A percentile compares a stretch with the other conserved stretches of the same genome.
phyloP scores from a whole-genome alignment of 2,329 filamentous ascomycete genomes.

The Myriangium duriaei region DNA sequence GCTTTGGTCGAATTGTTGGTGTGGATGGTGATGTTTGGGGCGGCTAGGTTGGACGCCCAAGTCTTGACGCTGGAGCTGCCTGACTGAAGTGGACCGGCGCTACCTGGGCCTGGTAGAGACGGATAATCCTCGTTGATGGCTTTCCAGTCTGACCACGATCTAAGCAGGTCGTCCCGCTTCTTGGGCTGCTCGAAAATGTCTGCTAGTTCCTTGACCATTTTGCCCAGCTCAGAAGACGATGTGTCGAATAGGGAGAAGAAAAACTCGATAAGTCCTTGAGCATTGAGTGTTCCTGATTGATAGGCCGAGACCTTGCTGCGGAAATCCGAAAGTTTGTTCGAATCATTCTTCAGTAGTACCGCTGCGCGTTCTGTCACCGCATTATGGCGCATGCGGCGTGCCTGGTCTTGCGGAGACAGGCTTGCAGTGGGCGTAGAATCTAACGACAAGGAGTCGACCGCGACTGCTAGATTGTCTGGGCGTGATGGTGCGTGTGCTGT shows the following conservation, averaged over 20 bases:
- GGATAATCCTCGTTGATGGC: constrained; percentile 95
- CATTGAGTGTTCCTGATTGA: constrained; percentile 54
- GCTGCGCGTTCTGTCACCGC: constrained; percentile 77
- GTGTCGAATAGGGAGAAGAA: constrained; percentile 81
- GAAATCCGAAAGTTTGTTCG: constrained; percentile 63
- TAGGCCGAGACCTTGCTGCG: constrained; percentile 69
- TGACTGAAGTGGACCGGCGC: constrained; percentile 25
- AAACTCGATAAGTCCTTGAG: constrained; percentile 67
- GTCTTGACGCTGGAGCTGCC: constrained; percentile 51
- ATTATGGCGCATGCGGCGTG: constrained; percentile 64
- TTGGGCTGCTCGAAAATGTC: constrained; percentile 77
- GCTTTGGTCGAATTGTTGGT: constrained; percentile 37
- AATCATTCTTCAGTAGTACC: constrained; percentile 66
- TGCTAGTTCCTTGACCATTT: constrained; percentile 78
- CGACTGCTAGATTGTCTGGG: constrained; percentile 9
- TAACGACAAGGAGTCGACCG: constrained; percentile 17
- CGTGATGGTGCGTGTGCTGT: constrained; percentile 25
- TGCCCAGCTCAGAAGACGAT: constrained; percentile 68
- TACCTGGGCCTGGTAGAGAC: constrained; percentile 62
- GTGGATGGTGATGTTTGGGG: constrained; percentile 44
- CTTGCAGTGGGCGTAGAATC: constrained; percentile 19
- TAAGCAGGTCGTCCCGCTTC: constrained; percentile 62
- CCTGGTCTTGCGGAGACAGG: constrained; percentile 65
- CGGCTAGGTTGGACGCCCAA: constrained; percentile 35
- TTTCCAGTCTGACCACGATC: constrained; percentile 89